Evolutionary conservation across 2,329 filamentous ascomycete genomes (phyloP).

Genomic region (Hypoxylon sp.): DNA sequence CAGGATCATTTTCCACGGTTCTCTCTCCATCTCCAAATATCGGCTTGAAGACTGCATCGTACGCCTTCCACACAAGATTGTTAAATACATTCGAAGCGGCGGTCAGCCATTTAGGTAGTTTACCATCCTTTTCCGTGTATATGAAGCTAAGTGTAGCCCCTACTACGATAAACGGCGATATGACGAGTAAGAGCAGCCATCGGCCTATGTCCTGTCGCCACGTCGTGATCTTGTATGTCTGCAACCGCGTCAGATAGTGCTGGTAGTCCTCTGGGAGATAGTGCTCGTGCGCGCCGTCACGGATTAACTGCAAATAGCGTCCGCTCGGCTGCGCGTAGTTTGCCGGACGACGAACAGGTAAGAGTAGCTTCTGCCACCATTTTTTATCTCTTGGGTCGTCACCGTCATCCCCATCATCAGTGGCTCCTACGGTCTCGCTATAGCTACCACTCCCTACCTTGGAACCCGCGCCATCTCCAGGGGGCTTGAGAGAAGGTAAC

Average conservation of each 20-base stretch:
- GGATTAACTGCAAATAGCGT: constrained; percentile 84
- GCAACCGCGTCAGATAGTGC: constrained; percentile 73
- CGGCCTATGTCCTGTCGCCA: constrained; percentile 72
- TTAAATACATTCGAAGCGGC: constrained; percentile 56
- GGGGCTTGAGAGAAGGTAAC: constrained; percentile 47
- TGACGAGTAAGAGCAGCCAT: constrained; percentile 66
- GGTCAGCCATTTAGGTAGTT: constrained; percentile 72
- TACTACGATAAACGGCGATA: constrained; percentile 65
- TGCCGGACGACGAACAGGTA: constrained; percentile 66
- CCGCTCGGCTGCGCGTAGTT: constrained; percentile 83
- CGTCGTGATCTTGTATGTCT: constrained; percentile 75
- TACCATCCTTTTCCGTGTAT: constrained; percentile 70
- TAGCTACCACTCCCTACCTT: too few relatives aligned
- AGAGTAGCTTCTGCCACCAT: constrained; percentile 57
- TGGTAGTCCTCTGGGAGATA: constrained; percentile 81
- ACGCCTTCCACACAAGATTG: constrained; percentile 65
- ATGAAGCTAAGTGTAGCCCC: constrained; percentile 51
- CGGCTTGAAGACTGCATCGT: constrained; percentile 69
- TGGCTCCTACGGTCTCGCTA: constrained; percentile 24
- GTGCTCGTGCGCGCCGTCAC: constrained; percentile 80
- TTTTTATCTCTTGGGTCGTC: constrained; percentile 42
- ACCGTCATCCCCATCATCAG: constrained; percentile 23
- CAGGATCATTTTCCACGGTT: constrained; percentile 49
- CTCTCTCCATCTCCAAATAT: constrained; percentile 89
- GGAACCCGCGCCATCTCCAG: constrained; percentile 31